phyloP scores from a whole-genome alignment of 2,329 filamentous ascomycete genomes.

The Venturia asperata region DNA sequence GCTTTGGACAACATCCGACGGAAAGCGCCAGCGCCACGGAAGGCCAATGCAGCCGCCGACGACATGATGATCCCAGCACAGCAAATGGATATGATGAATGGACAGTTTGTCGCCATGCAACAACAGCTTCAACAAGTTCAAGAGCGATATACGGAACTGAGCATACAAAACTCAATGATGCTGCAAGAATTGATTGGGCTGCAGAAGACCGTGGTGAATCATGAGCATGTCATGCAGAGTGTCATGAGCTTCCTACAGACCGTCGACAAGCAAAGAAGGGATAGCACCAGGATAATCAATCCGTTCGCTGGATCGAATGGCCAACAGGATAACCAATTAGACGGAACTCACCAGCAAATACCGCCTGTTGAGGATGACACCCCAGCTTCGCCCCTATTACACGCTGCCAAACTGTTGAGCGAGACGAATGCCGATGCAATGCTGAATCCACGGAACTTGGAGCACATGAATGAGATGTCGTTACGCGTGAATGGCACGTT shows the following conservation, averaged over 20 bases:
- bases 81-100: slow-evolving; percentile 82
- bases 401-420: slow-evolving; percentile 58
- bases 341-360: slow-evolving; percentile 21
- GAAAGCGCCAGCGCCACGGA: slow-evolving; percentile 87
- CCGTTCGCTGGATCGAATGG: slow-evolving; percentile 32
- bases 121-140: slow-evolving; percentile 86
- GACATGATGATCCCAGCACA: slow-evolving; percentile 75
- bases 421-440: slow-evolving; percentile 60
- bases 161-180: slow-evolving; percentile 57
- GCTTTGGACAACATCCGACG: slow-evolving; percentile 92
- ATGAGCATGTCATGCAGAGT: slow-evolving; percentile 64
- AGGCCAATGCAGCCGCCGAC: slow-evolving; percentile 49
- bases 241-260: slow-evolving; percentile 62
- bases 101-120: slow-evolving; percentile 81
- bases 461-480: slow-evolving; percentile 56
- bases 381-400: slow-evolving; percentile 60
- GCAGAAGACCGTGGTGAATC: slow-evolving; percentile 64
- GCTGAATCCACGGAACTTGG: slow-evolving; percentile 56
- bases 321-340: slow-evolving; percentile 34
- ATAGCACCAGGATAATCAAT: slow-evolving; percentile 49
- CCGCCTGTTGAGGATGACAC: slow-evolving; percentile 48
- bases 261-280: slow-evolving; percentile 57
- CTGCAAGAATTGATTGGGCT: slow-evolving; percentile 57
- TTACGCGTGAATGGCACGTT: slow-evolving; percentile 49
- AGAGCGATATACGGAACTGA: slow-evolving; percentile 74